phyloP scores from a whole-genome alignment of 768 basidiomycete genomes.

The Trametes cinnabarina region DNA sequence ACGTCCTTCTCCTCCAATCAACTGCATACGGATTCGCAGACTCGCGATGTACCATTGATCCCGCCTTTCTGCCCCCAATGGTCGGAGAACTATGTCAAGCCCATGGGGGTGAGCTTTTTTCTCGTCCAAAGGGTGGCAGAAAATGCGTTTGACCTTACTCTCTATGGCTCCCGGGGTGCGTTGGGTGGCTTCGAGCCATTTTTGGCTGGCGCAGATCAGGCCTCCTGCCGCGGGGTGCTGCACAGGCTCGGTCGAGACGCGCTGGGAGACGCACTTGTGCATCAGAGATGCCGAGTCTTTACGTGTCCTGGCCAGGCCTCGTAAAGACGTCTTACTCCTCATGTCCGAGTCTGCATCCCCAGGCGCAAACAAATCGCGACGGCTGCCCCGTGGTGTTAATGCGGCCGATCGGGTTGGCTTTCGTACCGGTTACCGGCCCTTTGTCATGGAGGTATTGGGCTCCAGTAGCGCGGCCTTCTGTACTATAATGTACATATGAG shows the following conservation, averaged over 20 bases:
- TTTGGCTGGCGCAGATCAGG: not conserved
- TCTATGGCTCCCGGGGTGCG: no score
- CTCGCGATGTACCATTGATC: not conserved
- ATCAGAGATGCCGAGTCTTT: constrained; percentile 11
- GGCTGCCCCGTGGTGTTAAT: not conserved
- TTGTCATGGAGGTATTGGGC: not conserved
- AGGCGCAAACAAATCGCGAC: not conserved
- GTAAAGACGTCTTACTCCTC: not conserved
- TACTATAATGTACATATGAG: constrained; percentile 5
- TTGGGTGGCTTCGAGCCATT: not conserved
- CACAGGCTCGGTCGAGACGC: not conserved
- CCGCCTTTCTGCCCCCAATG: not conserved
- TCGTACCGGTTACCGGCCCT: not conserved
- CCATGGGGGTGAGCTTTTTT: not conserved
- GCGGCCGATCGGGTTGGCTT: not conserved
- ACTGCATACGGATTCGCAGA: not conserved
- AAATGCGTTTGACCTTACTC: not conserved
- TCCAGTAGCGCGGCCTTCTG: not conserved
- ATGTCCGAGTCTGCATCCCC: not conserved
- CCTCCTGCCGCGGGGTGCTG: not conserved
- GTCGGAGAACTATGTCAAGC: not conserved
- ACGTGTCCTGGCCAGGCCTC: not conserved
- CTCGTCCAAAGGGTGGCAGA: not conserved
- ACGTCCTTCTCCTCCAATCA: not conserved
- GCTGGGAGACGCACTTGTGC: not conserved